phyloP scores from a whole-genome alignment of 768 basidiomycete species.

The Megacollybia marginata region DNA sequence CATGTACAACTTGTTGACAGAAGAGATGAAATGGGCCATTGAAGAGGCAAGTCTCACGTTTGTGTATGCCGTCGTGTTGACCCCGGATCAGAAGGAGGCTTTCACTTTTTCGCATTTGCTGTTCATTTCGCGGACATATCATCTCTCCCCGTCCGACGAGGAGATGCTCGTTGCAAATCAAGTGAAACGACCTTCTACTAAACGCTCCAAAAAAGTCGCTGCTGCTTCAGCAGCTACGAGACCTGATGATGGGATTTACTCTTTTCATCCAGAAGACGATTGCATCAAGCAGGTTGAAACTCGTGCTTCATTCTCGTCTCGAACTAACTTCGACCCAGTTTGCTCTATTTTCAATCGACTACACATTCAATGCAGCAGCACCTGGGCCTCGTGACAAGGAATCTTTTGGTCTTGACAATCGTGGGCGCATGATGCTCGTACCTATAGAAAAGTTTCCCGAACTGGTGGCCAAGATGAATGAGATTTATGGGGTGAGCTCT shows the following conservation, averaged over 20 bases:
- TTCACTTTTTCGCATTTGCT: slow-evolving; percentile 70
- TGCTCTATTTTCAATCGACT: slow-evolving; percentile 40
- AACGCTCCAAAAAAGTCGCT: slow-evolving; percentile 31
- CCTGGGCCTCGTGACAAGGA: slow-evolving; percentile 51
- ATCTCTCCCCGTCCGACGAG: slow-evolving; percentile 65
- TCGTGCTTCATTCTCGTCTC: background rate
- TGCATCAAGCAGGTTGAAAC: slow-evolving; percentile 48
- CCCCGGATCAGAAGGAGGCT: slow-evolving; percentile 37
- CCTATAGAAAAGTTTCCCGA: slow-evolving; percentile 32
- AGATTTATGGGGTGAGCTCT: slow-evolving; percentile 18
- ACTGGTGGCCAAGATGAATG: slow-evolving; percentile 31
- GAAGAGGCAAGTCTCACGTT: slow-evolving; percentile 43
- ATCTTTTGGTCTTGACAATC: slow-evolving; percentile 64
- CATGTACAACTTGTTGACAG: slow-evolving; percentile 82
- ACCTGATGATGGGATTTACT: slow-evolving; percentile 47
- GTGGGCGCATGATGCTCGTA: slow-evolving; percentile 60
- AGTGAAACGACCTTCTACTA: slow-evolving; percentile 28
- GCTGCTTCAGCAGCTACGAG: slow-evolving; percentile 15
- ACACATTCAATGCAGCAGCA: slow-evolving; percentile 42
- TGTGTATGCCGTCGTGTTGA: background rate
- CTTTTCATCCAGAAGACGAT: slow-evolving; percentile 87
- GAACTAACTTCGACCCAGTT: background rate
- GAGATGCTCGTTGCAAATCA: slow-evolving; percentile 33
- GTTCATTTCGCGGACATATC: slow-evolving; percentile 74
- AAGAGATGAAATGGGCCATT: slow-evolving; percentile 73